Base-by-base conservation (phyloP, 768 basidiomycete species). In the Naematelia encephala region DNA sequence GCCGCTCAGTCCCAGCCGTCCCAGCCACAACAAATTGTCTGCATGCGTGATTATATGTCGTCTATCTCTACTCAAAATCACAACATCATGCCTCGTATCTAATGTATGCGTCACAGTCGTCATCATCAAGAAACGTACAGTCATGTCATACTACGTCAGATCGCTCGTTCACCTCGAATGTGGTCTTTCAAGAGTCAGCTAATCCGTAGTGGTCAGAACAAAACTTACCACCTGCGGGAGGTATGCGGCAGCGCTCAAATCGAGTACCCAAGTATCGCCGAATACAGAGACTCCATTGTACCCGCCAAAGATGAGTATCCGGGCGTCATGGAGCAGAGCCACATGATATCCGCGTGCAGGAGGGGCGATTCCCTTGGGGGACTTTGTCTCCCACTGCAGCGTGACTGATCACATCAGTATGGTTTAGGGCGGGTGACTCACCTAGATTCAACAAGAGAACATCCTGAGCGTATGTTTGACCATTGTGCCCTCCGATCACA, bases 401-500 rank as follows among this genome's bases (percentile, higher is more conserved):
- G 87, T 88, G 2, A 93, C 92, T 93, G 4, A 29, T 29, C 56
- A 26, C 30, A 21, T 51, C 43, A 59, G 52, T 26, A 27, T 28
- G 42, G 43, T 23, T 13, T 30, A 22, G 5, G 34, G 34, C 8
- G 13, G 22, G 19, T 10, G 23, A 64, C 78, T 28, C 61, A 91
- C 92, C 88, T 30, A 97, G 85, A 69, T 96, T 92, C 77, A 91
- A 91, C 3, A 90, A 80, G 16, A 90, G 80, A 4, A 94, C 80
- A 11, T 93, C 88, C 51, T 78, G 77, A 28, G 73, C 74, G 73
- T 96, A 96, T 49, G 85, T 80, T 11, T 78, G 76, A 3, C 89
- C 88, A 63, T 93, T 87, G 78, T 94, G 91, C 1, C 93, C 93
- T 0, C 91, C 92, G 45, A 87, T 81, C 54, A 94, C 82, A 78